Percentiles rank a stretch among this genome's conserved stretches.
Evolutionary conservation across 1,284 basidiomycete species (phyloP).

Genomic region (Rhodotorula sp.): DNA sequence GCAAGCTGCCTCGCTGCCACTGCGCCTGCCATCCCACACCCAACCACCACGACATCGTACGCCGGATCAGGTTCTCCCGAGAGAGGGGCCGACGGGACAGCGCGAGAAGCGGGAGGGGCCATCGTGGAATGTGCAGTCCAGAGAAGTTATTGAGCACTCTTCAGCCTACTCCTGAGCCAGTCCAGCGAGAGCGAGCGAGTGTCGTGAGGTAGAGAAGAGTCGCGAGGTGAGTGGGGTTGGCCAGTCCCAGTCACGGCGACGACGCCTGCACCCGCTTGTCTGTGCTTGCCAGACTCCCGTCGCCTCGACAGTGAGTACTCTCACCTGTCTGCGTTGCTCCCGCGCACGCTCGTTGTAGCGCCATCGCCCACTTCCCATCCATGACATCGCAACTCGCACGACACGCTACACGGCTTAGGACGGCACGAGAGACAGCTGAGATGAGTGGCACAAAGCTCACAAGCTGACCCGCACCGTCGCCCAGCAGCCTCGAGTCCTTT

Average conservation of each 20-base stretch:
- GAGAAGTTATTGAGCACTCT: too few relatives aligned
- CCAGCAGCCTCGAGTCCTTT: background rate
- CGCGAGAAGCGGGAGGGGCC: background rate
- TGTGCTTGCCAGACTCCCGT: background rate
- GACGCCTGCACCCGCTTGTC: background rate
- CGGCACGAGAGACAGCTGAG: too few relatives aligned
- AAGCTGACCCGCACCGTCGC: background rate
- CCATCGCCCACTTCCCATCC: background rate
- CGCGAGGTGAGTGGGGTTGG: background rate
- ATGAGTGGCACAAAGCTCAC: too few relatives aligned
- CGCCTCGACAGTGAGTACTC: background rate
- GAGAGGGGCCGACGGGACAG: background rate
- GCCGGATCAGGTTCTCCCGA: background rate
- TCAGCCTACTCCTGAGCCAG: too few relatives aligned
- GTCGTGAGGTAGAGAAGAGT: too few relatives aligned
- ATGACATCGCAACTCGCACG: too few relatives aligned
- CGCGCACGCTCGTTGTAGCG: background rate
- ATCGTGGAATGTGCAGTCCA: too few relatives aligned
- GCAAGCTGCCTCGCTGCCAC: slow-evolving; percentile 52
- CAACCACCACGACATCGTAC: slow-evolving; percentile 32
- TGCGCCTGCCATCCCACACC: slow-evolving; percentile 51
- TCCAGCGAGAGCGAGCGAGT: background rate
- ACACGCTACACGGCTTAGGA: too few relatives aligned
- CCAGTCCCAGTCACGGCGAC: background rate
- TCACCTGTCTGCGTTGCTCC: background rate